These are phyloP conservation scores for Colletotrichum sp. DNA, from an alignment of 2,329 filamentous ascomycete genomes.

Conservation along the genomic window DNA sequence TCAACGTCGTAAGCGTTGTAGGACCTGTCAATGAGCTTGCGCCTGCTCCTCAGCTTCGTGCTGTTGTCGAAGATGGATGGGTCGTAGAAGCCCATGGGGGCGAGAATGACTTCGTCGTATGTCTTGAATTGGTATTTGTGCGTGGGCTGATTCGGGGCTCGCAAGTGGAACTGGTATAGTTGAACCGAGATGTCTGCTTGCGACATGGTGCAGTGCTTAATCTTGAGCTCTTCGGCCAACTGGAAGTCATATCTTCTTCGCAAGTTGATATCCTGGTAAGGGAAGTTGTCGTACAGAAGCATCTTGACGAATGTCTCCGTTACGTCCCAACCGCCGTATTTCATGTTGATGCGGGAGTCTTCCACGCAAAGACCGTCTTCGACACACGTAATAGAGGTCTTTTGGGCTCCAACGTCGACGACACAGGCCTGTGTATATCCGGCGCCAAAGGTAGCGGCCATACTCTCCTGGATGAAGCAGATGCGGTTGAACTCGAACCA, in stretches of 20 bases:
- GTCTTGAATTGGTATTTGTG: constrained; percentile 95
- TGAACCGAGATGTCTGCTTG: constrained; percentile 90
- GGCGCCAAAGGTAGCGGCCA: constrained; percentile 93
- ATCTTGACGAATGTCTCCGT: constrained; percentile 96
- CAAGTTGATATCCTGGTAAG: constrained; percentile 93
- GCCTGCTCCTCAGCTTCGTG: constrained; percentile 78
- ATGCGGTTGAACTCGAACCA: constrained; percentile 90
- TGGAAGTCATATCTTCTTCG: constrained; percentile 89
- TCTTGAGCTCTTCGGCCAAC: constrained; percentile 93
- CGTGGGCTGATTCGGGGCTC: constrained; percentile 86
- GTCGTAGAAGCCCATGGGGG: constrained; percentile 93
- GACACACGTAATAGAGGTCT: constrained; percentile 95
- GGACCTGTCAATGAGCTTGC: constrained; percentile 83
- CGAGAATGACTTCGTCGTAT: constrained; percentile 95
- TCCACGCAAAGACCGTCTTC: constrained; percentile 96
- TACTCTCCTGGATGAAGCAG: constrained; percentile 94
- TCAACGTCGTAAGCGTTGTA: constrained; percentile 94
- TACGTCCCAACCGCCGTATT: constrained; percentile 90
- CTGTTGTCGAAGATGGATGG: constrained; percentile 86
- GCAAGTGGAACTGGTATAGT: constrained; percentile 87
- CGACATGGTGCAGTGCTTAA: constrained; percentile 89
- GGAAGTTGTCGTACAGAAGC: constrained; percentile 96
- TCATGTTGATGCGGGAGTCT: constrained; percentile 93
- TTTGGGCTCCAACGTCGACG: constrained; percentile 95
- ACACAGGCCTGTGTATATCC: constrained; percentile 95